Evolutionary conservation across 139 green algal genomes (phyloP).

Genomic region (Micractinium conductrix): DNA sequence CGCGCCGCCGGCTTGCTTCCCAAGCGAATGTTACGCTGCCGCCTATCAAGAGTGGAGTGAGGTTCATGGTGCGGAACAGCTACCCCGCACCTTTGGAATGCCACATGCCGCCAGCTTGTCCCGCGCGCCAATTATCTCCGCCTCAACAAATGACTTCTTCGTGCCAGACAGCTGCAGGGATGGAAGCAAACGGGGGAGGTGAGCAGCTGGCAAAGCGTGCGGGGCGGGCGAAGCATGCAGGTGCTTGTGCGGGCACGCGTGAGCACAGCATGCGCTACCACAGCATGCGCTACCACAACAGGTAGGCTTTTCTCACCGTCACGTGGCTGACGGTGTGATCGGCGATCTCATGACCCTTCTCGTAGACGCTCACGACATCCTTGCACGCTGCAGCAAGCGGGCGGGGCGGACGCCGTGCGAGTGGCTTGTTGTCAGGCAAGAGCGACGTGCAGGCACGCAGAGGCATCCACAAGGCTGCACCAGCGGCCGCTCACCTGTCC

Average conservation of each 20-base stretch:
- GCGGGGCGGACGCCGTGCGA: background rate
- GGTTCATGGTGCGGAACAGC: too few relatives aligned
- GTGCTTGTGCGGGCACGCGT: too few relatives aligned
- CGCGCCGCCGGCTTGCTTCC: too few relatives aligned
- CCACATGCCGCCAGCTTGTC: slow-evolving; percentile 20
- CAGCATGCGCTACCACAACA: too few relatives aligned
- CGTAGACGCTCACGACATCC: slow-evolving; percentile 11
- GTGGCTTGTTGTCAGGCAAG: background rate
- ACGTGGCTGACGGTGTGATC: slow-evolving; percentile 21
- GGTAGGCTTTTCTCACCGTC: too few relatives aligned
- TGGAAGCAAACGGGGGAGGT: background rate
- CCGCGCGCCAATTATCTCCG: background rate
- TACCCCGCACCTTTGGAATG: slow-evolving; percentile 7
- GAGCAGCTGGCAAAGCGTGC: too few relatives aligned
- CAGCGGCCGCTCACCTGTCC: background rate
- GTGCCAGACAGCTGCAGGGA: slow-evolving; percentile 1
- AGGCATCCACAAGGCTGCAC: too few relatives aligned
- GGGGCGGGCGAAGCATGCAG: too few relatives aligned
- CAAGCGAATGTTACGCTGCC: too few relatives aligned
- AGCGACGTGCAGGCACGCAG: background rate
- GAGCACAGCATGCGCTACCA: too few relatives aligned
- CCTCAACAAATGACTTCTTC: background rate
- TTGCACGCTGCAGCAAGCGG: slow-evolving; percentile 2
- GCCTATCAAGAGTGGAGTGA: too few relatives aligned
- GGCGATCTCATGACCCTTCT: slow-evolving; percentile 3